Conservation (phyloP, 495 filamentous ascomycete genomes). For the Diplogelasinospora grovesii region DNA sequence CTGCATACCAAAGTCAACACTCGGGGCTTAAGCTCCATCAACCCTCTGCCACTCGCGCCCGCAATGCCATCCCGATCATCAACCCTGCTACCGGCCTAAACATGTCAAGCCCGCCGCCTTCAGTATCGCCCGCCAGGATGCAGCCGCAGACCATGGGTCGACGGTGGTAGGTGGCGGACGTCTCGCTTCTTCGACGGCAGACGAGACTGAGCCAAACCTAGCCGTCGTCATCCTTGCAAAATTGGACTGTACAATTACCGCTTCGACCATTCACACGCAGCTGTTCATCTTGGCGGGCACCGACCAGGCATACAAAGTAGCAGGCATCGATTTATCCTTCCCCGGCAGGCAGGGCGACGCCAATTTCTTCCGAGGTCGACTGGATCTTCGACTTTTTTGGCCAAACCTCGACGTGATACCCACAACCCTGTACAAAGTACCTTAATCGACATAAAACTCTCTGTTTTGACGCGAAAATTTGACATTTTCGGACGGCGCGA, state of each 20-base stretch:
- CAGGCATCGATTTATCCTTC: constrained; percentile 30
- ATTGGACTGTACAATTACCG: constrained; percentile 18
- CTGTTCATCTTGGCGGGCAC: constrained; percentile 36
- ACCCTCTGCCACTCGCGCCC: constrained; percentile 75
- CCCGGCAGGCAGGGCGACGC: constrained; percentile 23
- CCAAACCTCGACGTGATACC: constrained; percentile 11
- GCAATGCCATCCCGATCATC: constrained; percentile 97
- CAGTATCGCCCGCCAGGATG: constrained; percentile 81
- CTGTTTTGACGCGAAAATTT: constrained; percentile 24
- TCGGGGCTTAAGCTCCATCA: constrained; percentile 73
- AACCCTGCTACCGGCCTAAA: constrained; percentile 88
- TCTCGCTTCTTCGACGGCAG: constrained; percentile 27
- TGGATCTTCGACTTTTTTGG: constrained; percentile 26
- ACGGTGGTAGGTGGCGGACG: constrained; percentile 40
- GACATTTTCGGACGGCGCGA: constrained; percentile 31
- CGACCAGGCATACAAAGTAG: constrained; percentile 19
- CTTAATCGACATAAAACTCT: constrained; percentile 27
- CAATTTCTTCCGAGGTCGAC: constrained; percentile 18
- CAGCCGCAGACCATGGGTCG: constrained; percentile 47
- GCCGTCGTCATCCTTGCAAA: constrained; percentile 30
- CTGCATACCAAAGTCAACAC: constrained; percentile 42
- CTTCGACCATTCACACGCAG: constrained; percentile 21
- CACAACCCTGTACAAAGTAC: constrained; percentile 32
- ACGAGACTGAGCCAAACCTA: constrained; percentile 15
- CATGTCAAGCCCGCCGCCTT: constrained; percentile 83